Percentiles rank a stretch among this genome's conserved stretches.
Conservation (phyloP, 768 basidiomycete genomes). For the Termitomyces sp. region DNA sequence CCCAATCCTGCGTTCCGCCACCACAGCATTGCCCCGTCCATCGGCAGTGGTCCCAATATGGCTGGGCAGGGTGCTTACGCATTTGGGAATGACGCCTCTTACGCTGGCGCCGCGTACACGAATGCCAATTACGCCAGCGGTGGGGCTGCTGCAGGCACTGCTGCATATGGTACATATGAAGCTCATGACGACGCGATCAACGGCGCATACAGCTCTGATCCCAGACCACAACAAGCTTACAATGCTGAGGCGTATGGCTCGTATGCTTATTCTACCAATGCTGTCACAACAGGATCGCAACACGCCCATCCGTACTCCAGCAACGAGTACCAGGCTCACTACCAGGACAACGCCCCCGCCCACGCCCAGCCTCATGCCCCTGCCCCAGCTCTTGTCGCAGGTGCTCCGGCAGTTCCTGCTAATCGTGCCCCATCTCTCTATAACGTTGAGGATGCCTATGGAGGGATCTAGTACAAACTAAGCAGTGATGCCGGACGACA, state of each 20-base stretch:
- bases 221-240: slow-evolving; percentile 31
- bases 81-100: slow-evolving; percentile 9
- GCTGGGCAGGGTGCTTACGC: slow-evolving; percentile 35
- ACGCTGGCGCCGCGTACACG: not conserved
- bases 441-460: slow-evolving; percentile 30
- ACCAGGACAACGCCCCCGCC: slow-evolving; percentile 12
- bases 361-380: not conserved
- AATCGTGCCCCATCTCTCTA: slow-evolving; percentile 16
- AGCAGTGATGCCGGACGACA: not conserved
- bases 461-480: slow-evolving; percentile 24
- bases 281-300: slow-evolving; percentile 21
- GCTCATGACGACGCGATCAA: slow-evolving; percentile 23
- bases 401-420: slow-evolving; percentile 16
- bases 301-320: slow-evolving; percentile 16
- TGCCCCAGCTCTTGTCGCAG: slow-evolving; percentile 17
- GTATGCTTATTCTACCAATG: slow-evolving; percentile 31
- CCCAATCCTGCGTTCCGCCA: slow-evolving; percentile 24
- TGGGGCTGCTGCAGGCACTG: not conserved
- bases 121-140: not conserved
- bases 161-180: slow-evolving; percentile 21
- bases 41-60: slow-evolving; percentile 26
- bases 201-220: slow-evolving; percentile 37
- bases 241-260: slow-evolving; percentile 40
- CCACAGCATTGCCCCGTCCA: slow-evolving; percentile 22
- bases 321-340: slow-evolving; percentile 18